Base-by-base conservation (phyloP, 345 rosid genomes). In the Eutrema yunnanense region DNA sequence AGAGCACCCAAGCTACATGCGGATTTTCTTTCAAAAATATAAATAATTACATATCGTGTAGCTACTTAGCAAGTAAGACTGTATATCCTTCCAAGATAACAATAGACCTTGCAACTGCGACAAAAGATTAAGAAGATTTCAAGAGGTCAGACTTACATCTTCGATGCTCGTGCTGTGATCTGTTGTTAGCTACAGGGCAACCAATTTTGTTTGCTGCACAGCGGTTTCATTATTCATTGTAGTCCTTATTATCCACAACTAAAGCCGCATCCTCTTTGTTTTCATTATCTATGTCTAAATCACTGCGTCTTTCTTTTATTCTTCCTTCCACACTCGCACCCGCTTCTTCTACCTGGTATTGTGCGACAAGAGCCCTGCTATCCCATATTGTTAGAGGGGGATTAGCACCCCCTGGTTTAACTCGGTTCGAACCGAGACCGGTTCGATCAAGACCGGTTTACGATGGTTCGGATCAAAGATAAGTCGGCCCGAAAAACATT, bases 81-180 rank as follows among this genome's bases (percentile, higher is more conserved):
- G 48, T 6, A 50, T 13, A 30, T 30, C 1, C 3, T 40, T 40
- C 49, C 61, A 29, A 40, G 8, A 42, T 41, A 16, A 8, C 47
- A 26, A 58, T 56, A 58, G 27, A 55, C 37, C 27, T 32, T 26
- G 49, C 7, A 37, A 57, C n/a, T 69, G 46, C 53, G 6, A 22
- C 13, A 27, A 27, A 37, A 49, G 12, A 26, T 8, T 34, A 53
- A 43, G 13, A 29, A 33, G 11, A n/a, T 42, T 62, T 32, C 13
- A 58, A 10, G 12, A 44, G 46, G 46, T 64, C 22, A 65, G 42
- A 82, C 90, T 84, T 88, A 94, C 98, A 78, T 94, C 98, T 77
- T 91, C 93, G 66, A 94, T 84, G 87, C 90, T 88, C 40, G 96
- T 94, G 77, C 98, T 91, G 82, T 94, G 98, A 79, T 94, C 98